These are phyloP conservation scores for Hyphopichia wangnamkhiaoensis DNA, from an alignment of 1,139 yeast genomes.

Conservation along the genomic window DNA sequence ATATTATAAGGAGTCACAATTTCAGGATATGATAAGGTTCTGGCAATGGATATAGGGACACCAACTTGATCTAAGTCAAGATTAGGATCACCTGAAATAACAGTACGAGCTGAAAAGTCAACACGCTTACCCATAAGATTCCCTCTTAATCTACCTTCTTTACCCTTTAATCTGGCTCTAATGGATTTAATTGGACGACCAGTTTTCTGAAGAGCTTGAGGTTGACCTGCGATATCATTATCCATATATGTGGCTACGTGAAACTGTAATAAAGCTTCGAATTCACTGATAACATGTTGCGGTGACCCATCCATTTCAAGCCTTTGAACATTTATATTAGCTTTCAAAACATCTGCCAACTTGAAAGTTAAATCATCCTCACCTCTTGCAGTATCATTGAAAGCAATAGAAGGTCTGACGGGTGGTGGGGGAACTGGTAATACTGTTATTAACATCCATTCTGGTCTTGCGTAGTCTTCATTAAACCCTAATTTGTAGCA, in stretches of 20 bases:
- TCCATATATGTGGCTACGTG: conserved; percentile 99
- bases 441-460: conserved; percentile 96
- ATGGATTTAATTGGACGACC: conserved; percentile 98
- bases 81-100: conserved; percentile 98
- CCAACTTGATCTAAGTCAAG: conserved; percentile 97
- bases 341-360: conserved; percentile 94
- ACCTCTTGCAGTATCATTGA: conserved; percentile 98
- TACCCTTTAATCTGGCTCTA: conserved; percentile 98
- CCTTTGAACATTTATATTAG: conserved; percentile 93
- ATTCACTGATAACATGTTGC: conserved; percentile 95
- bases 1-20: conserved; percentile 97
- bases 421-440: conserved; percentile 99
- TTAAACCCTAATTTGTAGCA: conserved; percentile 82
- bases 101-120: conserved; percentile 98
- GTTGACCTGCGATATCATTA: conserved; percentile 99
- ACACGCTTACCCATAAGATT: conserved; percentile 99
- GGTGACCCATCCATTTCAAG: conserved; percentile 99
- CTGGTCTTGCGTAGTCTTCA: conserved; percentile 97
- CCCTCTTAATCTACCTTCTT: conserved; percentile 98
- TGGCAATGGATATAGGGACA: conserved; percentile 95
- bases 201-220: conserved; percentile 97
- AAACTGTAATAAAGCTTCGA: conserved; percentile 91
- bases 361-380: conserved; percentile 99
- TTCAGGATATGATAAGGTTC: conserved; percentile 94
- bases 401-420: conserved; percentile 97